Percentiles rank a stretch among this genome's conserved stretches.
Conservation (phyloP, 2,329 filamentous ascomycete genomes). For the Basipetospora chlamydospora region DNA sequence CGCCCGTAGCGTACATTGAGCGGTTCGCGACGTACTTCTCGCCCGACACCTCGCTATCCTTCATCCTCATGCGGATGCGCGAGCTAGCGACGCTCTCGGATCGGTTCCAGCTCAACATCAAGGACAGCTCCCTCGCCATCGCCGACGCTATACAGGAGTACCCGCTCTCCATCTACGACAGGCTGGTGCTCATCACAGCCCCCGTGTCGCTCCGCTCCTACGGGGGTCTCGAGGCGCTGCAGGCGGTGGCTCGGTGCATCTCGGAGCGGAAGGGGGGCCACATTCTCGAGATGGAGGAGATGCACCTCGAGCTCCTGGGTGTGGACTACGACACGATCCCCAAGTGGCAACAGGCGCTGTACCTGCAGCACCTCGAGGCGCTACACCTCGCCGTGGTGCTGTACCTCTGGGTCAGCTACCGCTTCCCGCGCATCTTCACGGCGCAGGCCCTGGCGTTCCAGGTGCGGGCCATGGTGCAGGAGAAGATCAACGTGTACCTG, state of each 20-base stretch:
- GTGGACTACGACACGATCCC: conserved; percentile 28
- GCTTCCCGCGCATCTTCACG: conserved; percentile 67
- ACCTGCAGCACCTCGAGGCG: conserved; percentile 55
- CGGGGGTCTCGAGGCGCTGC: conserved; percentile 34
- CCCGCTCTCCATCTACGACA: conserved; percentile 55
- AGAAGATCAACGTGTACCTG: conserved; percentile 42
- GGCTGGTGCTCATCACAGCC: conserved; percentile 41
- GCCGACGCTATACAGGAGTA: conserved; percentile 64
- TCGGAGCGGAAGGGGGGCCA: conserved; percentile 51
- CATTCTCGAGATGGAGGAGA: conserved; percentile 53
- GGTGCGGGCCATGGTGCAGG: conserved; percentile 63
- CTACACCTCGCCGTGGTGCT: conserved; percentile 72
- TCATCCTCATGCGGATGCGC: conserved; percentile 61
- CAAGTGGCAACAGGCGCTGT: conserved; percentile 27
- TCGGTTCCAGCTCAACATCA: conserved; percentile 53
- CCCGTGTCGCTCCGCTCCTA: conserved; percentile 46
- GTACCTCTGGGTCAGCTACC: conserved; percentile 88
- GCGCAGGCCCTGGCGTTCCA: conserved; percentile 65
- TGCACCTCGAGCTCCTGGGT: conserved; percentile 65
- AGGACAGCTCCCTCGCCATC: conserved; percentile 43
- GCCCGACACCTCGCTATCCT: conserved; percentile 64
- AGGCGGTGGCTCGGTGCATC: conserved; percentile 54
- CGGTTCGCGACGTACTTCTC: conserved; percentile 74
- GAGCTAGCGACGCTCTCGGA: conserved; percentile 50
- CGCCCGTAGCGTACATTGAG: conserved; percentile 56